Evolutionary conservation across 164 flowering plant genomes (phyloP).

Genomic region (Nymphaea thermarum): DNA sequence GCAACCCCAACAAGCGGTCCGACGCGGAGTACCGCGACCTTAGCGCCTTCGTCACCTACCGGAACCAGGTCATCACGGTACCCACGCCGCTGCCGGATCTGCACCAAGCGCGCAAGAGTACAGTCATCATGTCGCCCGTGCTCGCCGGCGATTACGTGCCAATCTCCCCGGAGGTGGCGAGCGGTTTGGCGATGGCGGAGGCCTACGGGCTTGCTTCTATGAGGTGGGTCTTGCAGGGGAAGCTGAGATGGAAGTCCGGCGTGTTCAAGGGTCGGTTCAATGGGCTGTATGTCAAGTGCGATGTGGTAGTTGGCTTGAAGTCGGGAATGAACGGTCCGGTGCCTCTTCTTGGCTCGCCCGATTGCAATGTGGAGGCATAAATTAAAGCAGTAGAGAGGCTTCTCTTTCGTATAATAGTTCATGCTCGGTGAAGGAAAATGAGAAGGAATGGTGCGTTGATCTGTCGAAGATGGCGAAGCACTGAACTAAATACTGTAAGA

Average conservation of each 20-base stretch:
- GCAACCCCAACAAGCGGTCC: slow-evolving; percentile 65
- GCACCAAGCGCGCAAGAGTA: slow-evolving; percentile 29
- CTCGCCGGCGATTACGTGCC: slow-evolving; percentile 40
- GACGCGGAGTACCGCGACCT: slow-evolving; percentile 49
- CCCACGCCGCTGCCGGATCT: slow-evolving; percentile 49
- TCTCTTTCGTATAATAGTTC: too few relatives aligned
- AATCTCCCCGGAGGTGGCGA: slow-evolving; percentile 42
- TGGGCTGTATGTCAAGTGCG: slow-evolving; percentile 54
- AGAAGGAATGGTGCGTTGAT: not conserved
- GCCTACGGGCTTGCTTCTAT: slow-evolving; percentile 54
- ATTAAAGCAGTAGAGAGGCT: not conserved
- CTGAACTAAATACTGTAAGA: not conserved
- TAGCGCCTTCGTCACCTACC: slow-evolving; percentile 37
- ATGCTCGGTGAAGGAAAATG: not conserved
- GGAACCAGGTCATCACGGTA: slow-evolving; percentile 51
- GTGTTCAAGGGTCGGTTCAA: slow-evolving; percentile 27
- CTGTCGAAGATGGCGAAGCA: not conserved
- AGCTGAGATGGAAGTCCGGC: slow-evolving; percentile 61
- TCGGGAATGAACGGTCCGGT: slow-evolving; percentile 41
- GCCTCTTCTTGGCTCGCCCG: slow-evolving; percentile 62
- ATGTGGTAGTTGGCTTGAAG: slow-evolving; percentile 54
- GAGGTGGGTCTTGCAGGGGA: slow-evolving; percentile 53
- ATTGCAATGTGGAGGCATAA: slow-evolving; percentile 42
- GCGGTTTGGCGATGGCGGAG: slow-evolving; percentile 44
- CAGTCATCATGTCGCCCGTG: slow-evolving; percentile 54